Percentiles rank a stretch among this genome's conserved stretches.
These are phyloP conservation scores for Populus simonii DNA, from an alignment of 345 rosid species.

Conservation along the genomic window DNA sequence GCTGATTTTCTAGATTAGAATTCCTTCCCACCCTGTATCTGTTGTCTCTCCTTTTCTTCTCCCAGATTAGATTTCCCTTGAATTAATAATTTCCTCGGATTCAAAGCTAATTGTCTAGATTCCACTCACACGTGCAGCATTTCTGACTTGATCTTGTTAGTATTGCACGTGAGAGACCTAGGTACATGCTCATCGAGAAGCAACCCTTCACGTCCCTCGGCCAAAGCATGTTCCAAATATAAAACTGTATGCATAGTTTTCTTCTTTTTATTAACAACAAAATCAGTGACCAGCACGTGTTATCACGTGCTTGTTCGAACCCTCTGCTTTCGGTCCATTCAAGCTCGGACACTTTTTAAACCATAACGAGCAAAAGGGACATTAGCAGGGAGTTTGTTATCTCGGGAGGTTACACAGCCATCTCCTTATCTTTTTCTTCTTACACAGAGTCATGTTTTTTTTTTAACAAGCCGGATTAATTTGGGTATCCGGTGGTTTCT, in stretches of 20 bases:
- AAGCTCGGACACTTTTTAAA: not conserved
- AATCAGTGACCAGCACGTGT: conserved; percentile 33
- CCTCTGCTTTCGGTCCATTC: conserved; percentile 12
- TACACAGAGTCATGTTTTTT: too few relatives aligned
- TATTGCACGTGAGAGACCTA: conserved; percentile 11
- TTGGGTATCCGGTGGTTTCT: too few relatives aligned
- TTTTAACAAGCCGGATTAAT: too few relatives aligned
- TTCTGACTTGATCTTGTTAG: not conserved
- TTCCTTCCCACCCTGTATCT: not conserved
- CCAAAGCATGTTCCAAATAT: not conserved
- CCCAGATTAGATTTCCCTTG: not conserved
- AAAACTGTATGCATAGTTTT: too few relatives aligned
- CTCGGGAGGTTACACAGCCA: too few relatives aligned
- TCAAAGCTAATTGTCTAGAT: not conserved
- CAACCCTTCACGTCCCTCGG: not conserved
- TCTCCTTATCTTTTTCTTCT: too few relatives aligned
- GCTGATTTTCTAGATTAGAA: too few relatives aligned
- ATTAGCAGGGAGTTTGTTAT: not conserved
- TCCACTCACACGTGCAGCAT: not conserved
- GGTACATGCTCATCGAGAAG: conserved; percentile 1
- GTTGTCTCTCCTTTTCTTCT: not conserved
- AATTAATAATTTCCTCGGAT: not conserved
- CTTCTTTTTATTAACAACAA: too few relatives aligned
- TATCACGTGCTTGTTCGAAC: conserved; percentile 27
- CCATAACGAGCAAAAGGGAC: not conserved